Conservation (phyloP, 2,329 filamentous ascomycete genomes). For the Pseudogymnoascus sp. region DNA sequence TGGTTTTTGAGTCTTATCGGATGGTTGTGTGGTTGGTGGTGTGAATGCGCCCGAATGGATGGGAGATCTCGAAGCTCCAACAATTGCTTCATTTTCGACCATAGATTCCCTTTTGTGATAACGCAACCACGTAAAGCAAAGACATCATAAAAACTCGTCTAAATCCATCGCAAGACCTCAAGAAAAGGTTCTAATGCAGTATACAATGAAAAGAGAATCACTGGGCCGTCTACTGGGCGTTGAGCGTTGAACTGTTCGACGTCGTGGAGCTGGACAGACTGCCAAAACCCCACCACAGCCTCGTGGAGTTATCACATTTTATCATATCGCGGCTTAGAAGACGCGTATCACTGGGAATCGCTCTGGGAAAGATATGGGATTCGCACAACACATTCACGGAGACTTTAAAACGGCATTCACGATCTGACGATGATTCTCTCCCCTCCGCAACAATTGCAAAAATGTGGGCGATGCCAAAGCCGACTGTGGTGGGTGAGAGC, state of each 20-base stretch:
- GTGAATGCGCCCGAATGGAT: constrained; percentile 1
- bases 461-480: constrained; percentile 3
- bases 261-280: constrained; percentile 4
- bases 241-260: neutral
- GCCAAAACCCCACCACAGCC: constrained; percentile 9
- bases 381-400: constrained; percentile 3
- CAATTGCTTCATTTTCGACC: constrained; percentile 12
- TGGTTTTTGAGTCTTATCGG: neutral
- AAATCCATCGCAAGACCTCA: neutral
- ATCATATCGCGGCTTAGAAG: constrained; percentile 11
- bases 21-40: neutral
- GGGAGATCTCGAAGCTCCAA: constrained; percentile 2
- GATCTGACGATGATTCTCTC: neutral
- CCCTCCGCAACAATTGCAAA: neutral
- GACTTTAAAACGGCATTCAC: neutral
- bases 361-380: neutral
- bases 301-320: constrained; percentile 9
- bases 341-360: neutral
- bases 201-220: neutral
- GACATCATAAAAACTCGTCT: neutral
- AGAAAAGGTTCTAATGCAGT: neutral
- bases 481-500: constrained; percentile 3
- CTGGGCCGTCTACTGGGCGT: neutral
- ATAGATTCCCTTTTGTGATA: neutral
- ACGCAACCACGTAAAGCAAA: neutral